phyloP scores from a whole-genome alignment of 2,329 filamentous ascomycete species.

The Dichotomopilus funicola region DNA sequence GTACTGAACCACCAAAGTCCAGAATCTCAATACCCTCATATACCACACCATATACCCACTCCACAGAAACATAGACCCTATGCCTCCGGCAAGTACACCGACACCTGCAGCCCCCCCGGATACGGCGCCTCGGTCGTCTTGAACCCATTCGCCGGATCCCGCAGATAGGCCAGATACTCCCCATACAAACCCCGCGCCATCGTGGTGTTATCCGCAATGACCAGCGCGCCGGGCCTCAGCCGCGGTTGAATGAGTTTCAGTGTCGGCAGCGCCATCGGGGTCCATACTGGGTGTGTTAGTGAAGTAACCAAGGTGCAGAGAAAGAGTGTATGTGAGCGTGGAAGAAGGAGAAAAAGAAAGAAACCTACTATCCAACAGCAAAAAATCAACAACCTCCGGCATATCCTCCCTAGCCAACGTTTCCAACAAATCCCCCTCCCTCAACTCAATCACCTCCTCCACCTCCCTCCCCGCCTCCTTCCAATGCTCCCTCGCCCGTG shows the following conservation, averaged over 20 bases:
- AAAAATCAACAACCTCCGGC: slow-evolving; percentile 44
- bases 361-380: slow-evolving; percentile 55
- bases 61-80: too few relatives aligned
- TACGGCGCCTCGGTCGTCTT: slow-evolving; percentile 23
- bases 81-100: slow-evolving; percentile 21
- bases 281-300: slow-evolving; percentile 23
- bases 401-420: slow-evolving; percentile 44
- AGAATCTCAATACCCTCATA: too few relatives aligned
- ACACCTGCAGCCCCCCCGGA: slow-evolving; percentile 21
- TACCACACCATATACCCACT: too few relatives aligned
- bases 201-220: slow-evolving; percentile 38
- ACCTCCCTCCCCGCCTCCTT: slow-evolving; percentile 42
- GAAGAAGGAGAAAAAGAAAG: not conserved
- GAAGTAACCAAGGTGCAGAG: not conserved
- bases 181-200: slow-evolving; percentile 29
- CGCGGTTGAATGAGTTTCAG: slow-evolving; percentile 34
- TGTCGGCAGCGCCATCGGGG: slow-evolving; percentile 28
- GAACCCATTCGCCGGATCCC: slow-evolving; percentile 37
- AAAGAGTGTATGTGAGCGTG: not conserved
- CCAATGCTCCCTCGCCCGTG: slow-evolving; percentile 48
- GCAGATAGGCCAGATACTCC: slow-evolving; percentile 35
- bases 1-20: too few relatives aligned
- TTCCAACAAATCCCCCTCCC: slow-evolving; percentile 51
- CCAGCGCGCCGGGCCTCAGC: slow-evolving; percentile 32
- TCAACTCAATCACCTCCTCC: slow-evolving; percentile 45